Base-by-base conservation (phyloP, 2,329 filamentous ascomycete species). In the Magnaporthiopsis incrustans region DNA sequence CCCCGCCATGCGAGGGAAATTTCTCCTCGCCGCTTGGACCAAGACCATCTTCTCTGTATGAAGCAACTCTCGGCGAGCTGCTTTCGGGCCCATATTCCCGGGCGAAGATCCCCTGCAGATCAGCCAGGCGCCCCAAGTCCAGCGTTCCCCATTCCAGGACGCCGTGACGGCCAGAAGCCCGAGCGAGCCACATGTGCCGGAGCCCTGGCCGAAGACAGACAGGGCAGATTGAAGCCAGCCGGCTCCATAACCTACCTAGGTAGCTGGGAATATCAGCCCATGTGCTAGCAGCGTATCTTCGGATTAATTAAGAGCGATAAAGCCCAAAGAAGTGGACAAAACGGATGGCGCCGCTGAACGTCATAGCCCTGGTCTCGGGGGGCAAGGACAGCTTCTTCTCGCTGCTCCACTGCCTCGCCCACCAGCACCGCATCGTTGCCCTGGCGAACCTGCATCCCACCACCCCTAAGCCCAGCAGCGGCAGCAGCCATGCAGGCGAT, bases 351-450 rank as follows among this genome's bases (percentile, higher is more conserved):
- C 32, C 60, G 11, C 78, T 89, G 68, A 89, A 93, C 69, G 92
- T 97, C 67, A 93, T 99, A 70, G 94, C 91, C 61, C 82, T 99
- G 67, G 89, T 99, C 68, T 99, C 95, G 26, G 95, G 95, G 66
- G 95, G 95, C 68, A 99, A 99, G 78, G 95, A 99, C 79, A 97
- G 94, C 68, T 89, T 99, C 75, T 98, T 90, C 79, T 94, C 91
- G 26, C 84, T 97, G 68, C 84, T 97, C 65, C 95, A 99, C 79
- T 97, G 93, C 76, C 81, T 92, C 68, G 85, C 87, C 65, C 90
- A 97, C 74, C 92, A 91, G 30, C 94, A 98, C 76, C 83, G 84
- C 67, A 81, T 99, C 60, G 85, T 97, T 62, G 95, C 95, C 10
- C 80, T 99, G 60, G 95, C 91, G 61, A 99, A 99, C 76, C 81